These are phyloP conservation scores for Colletotrichum destructivum DNA, from an alignment of 2,329 filamentous ascomycete species.

Conservation along the genomic window DNA sequence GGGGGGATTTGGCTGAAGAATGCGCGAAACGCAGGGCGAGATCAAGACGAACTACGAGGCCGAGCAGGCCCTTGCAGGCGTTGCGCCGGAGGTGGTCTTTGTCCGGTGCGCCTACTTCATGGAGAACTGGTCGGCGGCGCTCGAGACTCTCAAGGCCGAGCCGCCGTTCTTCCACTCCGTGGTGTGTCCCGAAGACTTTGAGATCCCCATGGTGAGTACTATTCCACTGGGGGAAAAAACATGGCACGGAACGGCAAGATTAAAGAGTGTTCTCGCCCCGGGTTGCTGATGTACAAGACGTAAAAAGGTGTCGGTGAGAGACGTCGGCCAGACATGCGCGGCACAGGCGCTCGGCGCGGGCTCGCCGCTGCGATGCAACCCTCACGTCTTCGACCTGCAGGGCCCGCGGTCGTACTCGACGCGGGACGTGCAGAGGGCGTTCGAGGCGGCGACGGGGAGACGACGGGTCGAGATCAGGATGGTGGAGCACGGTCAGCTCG, in stretches of 20 bases:
- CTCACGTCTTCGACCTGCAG: constrained; percentile 45
- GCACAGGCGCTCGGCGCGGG: constrained; percentile 43
- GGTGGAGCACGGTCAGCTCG: constrained; percentile 46
- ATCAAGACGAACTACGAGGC: constrained; percentile 46
- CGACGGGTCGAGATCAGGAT: constrained; percentile 44
- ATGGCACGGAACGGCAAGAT: too few species aligned
- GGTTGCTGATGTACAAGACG: neutral
- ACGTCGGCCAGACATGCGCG: constrained; percentile 49
- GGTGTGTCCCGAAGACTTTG: constrained; percentile 48
- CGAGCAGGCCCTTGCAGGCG: constrained; percentile 43
- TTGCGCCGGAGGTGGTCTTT: constrained; percentile 46
- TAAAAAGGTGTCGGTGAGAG: constrained; percentile 49
- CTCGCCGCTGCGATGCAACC: constrained; percentile 32
- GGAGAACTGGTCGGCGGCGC: constrained; percentile 43
- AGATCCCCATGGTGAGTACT: constrained; percentile 51
- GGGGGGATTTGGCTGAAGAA: neutral
- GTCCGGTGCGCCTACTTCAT: constrained; percentile 44
- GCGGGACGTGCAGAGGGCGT: constrained; percentile 47
- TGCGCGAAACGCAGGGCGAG: constrained; percentile 45
- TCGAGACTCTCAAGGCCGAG: constrained; percentile 43
- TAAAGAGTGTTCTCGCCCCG: too few species aligned
- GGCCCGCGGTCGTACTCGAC: constrained; percentile 50
- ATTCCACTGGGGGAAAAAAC: too few species aligned
- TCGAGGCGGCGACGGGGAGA: constrained; percentile 49
- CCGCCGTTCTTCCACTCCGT: constrained; percentile 47